These are phyloP conservation scores for Lentinula lateritia DNA, from an alignment of 768 basidiomycete species.

Conservation along the genomic window DNA sequence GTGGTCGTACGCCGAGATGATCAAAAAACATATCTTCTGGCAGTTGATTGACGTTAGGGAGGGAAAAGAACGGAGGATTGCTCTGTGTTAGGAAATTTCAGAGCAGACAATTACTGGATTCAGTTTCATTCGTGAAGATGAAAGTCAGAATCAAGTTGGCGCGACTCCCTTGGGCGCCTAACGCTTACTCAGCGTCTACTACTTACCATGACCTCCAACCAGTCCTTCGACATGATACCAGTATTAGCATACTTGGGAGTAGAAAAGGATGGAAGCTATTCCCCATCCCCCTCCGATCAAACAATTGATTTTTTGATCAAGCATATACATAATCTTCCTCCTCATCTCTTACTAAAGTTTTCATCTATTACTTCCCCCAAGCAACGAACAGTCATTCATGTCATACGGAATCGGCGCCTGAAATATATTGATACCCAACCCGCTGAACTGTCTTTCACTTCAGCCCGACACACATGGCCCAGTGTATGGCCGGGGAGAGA, in stretches of 20 bases:
- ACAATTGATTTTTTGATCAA: constrained; percentile 60
- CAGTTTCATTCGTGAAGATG: not conserved
- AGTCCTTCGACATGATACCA: constrained; percentile 27
- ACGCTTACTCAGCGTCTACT: constrained; percentile 1
- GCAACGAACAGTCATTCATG: constrained; percentile 55
- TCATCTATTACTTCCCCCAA: constrained; percentile 50
- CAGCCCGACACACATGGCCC: constrained; percentile 59
- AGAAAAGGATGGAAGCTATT: constrained; percentile 37
- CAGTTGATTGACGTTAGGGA: not conserved
- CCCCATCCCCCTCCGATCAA: constrained; percentile 50
- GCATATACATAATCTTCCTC: constrained; percentile 62
- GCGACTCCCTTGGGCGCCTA: not conserved
- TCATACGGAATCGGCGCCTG: constrained; percentile 69
- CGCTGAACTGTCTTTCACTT: constrained; percentile 44
- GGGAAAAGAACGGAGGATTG: not conserved
- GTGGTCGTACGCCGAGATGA: not conserved
- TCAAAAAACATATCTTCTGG: not conserved
- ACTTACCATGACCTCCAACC: not conserved
- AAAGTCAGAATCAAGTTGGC: not conserved
- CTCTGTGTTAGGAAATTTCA: not conserved
- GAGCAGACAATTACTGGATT: not conserved
- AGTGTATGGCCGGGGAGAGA: constrained; percentile 59
- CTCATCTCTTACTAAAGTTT: constrained; percentile 47
- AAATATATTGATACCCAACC: constrained; percentile 55
- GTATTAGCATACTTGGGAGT: constrained; percentile 50